Conservation (phyloP, 2,329 filamentous ascomycete species). For the Chrysosporium keratinophilum region DNA sequence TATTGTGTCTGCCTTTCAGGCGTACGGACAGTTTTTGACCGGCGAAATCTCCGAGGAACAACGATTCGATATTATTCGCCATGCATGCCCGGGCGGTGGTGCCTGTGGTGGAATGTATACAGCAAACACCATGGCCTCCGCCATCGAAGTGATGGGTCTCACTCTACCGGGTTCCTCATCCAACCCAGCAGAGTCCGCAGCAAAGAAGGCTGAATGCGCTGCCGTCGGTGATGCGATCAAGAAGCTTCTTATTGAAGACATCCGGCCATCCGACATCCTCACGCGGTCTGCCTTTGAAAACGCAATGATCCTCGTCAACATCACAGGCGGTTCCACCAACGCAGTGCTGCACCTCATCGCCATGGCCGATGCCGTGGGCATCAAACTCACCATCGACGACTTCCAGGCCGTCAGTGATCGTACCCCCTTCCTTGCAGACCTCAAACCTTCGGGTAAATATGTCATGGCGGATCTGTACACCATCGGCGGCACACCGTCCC, state of each 20-base stretch:
- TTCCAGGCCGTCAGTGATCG: constrained; percentile 74
- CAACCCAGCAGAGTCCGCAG: constrained; percentile 62
- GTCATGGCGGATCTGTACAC: constrained; percentile 50
- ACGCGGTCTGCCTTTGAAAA: constrained; percentile 74
- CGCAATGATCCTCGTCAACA: constrained; percentile 72
- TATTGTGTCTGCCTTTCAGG: constrained; percentile 95
- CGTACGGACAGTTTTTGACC: constrained; percentile 87
- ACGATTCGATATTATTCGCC: constrained; percentile 85
- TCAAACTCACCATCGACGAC: constrained; percentile 75
- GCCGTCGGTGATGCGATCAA: constrained; percentile 62
- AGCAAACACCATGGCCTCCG: constrained; percentile 65
- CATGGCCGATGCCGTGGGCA: constrained; percentile 68
- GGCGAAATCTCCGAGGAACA: constrained; percentile 85
- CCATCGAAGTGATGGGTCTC: constrained; percentile 64
- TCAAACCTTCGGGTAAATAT: constrained; percentile 64
- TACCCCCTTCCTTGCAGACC: constrained; percentile 67
- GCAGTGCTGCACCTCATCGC: constrained; percentile 76
- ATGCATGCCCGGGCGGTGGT: constrained; percentile 76
- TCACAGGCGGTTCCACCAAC: constrained; percentile 76
- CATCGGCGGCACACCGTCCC: constrained; percentile 48
- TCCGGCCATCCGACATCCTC: constrained; percentile 66
- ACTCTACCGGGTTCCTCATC: constrained; percentile 74
- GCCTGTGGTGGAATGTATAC: constrained; percentile 83
- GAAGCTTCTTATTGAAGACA: constrained; percentile 63
- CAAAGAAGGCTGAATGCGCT: constrained; percentile 63